Conservation (phyloP, 202 grass and related monocot genomes). For the Brachypodium distachyon region DNA sequence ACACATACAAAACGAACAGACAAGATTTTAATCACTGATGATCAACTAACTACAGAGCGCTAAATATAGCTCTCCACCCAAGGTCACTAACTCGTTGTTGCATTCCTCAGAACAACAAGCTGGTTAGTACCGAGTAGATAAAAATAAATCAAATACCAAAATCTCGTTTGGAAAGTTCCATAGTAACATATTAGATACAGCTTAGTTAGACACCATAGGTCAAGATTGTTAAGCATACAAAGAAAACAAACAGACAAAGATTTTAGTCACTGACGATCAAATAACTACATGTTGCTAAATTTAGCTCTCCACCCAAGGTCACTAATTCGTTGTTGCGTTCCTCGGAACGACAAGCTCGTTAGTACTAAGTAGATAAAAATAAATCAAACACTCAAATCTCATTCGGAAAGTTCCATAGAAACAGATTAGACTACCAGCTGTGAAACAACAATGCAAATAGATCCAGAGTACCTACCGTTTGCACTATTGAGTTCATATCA, state of each 20-base stretch:
- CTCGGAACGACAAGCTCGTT: not conserved
- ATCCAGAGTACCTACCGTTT: not conserved
- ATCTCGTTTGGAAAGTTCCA: too few relatives aligned
- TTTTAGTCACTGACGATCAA: not conserved
- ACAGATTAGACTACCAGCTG: not conserved
- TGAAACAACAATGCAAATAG: not conserved
- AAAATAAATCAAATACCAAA: not conserved
- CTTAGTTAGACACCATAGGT: not conserved
- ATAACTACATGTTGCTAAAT: not conserved
- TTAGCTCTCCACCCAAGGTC: not conserved
- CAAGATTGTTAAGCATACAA: not conserved
- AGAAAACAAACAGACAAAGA: not conserved
- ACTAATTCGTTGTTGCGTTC: not conserved
- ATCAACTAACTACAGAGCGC: not conserved
- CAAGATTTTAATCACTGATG: not conserved
- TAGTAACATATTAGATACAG: too few relatives aligned
- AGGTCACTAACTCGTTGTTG: not conserved
- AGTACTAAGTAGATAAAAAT: not conserved
- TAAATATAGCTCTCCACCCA: not conserved
- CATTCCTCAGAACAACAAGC: not conserved
- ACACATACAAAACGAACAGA: not conserved
- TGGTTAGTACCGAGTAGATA: not conserved
- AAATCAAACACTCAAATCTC: not conserved
- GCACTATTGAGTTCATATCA: not conserved
- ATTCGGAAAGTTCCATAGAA: not conserved